Conservation (phyloP, 495 filamentous ascomycete species). For the Talaromyces liani region DNA sequence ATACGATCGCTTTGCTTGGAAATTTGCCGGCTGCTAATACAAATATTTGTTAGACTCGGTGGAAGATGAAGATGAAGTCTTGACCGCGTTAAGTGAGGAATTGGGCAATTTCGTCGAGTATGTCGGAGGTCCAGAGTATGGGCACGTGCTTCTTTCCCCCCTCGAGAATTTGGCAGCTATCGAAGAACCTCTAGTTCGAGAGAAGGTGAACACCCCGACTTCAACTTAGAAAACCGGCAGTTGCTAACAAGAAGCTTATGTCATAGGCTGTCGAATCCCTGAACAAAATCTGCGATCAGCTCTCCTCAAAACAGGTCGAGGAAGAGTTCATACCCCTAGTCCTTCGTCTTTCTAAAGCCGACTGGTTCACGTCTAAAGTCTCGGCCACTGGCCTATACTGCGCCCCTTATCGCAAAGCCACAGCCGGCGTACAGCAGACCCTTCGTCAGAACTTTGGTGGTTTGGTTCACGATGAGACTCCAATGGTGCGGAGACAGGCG, state of each 20-base stretch:
- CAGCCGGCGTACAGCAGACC: slow-evolving; percentile 73
- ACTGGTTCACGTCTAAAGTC: slow-evolving; percentile 99
- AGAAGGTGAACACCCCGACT: slow-evolving; percentile 60
- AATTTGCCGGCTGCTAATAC: not conserved
- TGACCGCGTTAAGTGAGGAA: slow-evolving; percentile 94
- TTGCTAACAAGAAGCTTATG: slow-evolving; percentile 13
- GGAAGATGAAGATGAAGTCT: slow-evolving; percentile 96
- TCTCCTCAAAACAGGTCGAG: slow-evolving; percentile 88
- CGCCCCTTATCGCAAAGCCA: slow-evolving; percentile 82
- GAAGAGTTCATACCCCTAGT: slow-evolving; percentile 93
- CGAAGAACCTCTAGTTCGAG: slow-evolving; percentile 92
- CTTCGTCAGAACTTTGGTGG: slow-evolving; percentile 84
- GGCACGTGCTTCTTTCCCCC: slow-evolving; percentile 92
- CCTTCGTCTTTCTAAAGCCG: slow-evolving; percentile 92
- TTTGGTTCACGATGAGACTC: slow-evolving; percentile 95
- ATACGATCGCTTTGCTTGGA: not conserved
- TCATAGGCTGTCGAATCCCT: slow-evolving; percentile 90
- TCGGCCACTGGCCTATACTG: slow-evolving; percentile 94
- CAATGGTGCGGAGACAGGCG: slow-evolving; percentile 95
- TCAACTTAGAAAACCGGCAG: not conserved
- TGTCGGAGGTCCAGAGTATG: slow-evolving; percentile 87
- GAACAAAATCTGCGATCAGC: slow-evolving; percentile 94
- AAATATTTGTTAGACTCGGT: slow-evolving; percentile 67
- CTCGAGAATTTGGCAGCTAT: slow-evolving; percentile 97
- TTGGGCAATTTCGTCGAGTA: slow-evolving; percentile 95